Evolutionary conservation across 176 grass and related monocot species (phyloP).

Genomic region (Avena sativa): DNA sequence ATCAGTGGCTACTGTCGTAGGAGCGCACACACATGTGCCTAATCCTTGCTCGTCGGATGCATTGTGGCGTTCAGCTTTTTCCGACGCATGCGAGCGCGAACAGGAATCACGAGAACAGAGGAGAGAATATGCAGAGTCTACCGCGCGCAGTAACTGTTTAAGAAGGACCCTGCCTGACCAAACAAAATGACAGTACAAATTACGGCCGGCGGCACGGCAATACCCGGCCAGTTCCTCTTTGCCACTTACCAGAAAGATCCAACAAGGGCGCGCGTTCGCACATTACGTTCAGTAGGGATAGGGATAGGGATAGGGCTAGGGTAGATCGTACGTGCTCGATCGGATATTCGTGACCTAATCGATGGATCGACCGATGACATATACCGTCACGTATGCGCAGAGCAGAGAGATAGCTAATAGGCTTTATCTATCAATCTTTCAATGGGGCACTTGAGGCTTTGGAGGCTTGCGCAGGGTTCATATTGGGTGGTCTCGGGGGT

Average conservation of each 20-base stretch:
- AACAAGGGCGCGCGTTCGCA: not conserved
- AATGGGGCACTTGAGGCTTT: not conserved
- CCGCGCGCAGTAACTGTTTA: not conserved
- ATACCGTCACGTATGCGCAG: not conserved
- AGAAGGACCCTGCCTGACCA: not conserved
- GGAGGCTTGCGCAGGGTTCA: not conserved
- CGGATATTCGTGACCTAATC: constrained; percentile 9
- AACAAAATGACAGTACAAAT: not conserved
- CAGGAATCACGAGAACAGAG: not conserved
- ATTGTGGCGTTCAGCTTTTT: not conserved
- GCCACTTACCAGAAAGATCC: constrained; percentile 51
- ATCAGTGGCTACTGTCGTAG: too few species aligned
- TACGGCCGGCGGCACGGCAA: not conserved
- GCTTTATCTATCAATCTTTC: not conserved
- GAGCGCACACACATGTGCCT: not conserved
- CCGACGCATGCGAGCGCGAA: not conserved
- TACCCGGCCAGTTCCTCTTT: not conserved
- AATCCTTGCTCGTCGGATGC: not conserved
- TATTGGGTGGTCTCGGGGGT: not conserved
- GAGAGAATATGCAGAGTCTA: not conserved
- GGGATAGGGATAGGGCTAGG: not conserved
- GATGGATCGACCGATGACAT: not conserved
- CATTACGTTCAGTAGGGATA: not conserved
- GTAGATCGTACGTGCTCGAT: not conserved
- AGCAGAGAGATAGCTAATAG: too few species aligned